Evolutionary conservation across 2,329 filamentous ascomycete species (phyloP).

Genomic region (Exophiala bonariae): DNA sequence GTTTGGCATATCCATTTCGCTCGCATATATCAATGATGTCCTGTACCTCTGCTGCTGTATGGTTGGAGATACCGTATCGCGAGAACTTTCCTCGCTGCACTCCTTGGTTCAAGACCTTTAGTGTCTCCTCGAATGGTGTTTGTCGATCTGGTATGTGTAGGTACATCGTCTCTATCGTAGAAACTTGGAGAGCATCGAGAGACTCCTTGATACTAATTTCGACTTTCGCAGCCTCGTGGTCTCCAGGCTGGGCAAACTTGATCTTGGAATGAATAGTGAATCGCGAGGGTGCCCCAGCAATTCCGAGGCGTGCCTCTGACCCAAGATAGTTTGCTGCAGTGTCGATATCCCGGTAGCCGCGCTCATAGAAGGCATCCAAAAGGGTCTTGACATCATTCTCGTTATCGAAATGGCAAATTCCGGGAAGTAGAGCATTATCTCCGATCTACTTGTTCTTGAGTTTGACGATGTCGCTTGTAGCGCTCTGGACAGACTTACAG

Average conservation of each 20-base stretch:
- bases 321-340: constrained; percentile 34
- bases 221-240: neutral
- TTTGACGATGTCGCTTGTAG: no score
- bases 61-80: constrained; percentile 48
- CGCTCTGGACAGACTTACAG: no score
- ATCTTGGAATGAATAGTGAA: constrained; percentile 5
- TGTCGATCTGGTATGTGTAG: constrained; percentile 47
- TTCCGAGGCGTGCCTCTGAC: constrained; percentile 43
- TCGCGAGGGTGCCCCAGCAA: constrained; percentile 5
- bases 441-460: constrained; percentile 47
- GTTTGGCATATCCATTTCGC: constrained; percentile 40
- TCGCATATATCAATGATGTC: constrained; percentile 43
- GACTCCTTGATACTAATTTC: constrained; percentile 9
- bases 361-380: constrained; percentile 32
- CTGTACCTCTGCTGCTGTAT: constrained; percentile 42
- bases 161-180: constrained; percentile 51
- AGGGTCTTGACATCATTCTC: constrained; percentile 26
- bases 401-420: neutral
- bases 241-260: neutral
- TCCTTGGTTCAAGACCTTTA: constrained; percentile 41
- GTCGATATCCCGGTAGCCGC: constrained; percentile 31
- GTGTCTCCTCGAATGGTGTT: constrained; percentile 41
- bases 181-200: constrained; percentile 39
- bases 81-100: constrained; percentile 42
- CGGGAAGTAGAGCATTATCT: neutral